These are phyloP conservation scores for Ceratobasidium sp. DNA, from an alignment of 1,284 basidiomycete genomes.

Conservation along the genomic window DNA sequence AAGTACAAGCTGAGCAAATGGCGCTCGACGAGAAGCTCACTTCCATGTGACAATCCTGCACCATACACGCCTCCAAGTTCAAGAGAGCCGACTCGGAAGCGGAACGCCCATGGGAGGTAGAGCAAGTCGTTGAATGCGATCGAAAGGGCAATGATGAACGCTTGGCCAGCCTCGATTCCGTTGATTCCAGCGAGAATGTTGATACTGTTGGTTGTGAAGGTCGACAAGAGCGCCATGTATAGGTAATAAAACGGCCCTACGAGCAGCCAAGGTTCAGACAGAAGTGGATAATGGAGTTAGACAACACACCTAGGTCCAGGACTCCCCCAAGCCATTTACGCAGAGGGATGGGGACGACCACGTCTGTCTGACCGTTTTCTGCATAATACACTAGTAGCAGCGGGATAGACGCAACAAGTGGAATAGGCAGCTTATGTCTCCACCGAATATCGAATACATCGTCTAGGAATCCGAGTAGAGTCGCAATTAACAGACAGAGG, in stretches of 20 bases:
- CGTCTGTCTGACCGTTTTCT: constrained; percentile 88
- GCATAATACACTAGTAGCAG: constrained; percentile 96
- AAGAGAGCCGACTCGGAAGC: constrained; percentile 72
- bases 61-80: constrained; percentile 78
- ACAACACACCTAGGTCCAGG: constrained; percentile 80
- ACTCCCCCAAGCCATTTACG: constrained; percentile 75
- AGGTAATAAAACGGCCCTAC: constrained; percentile 92
- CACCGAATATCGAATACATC: constrained; percentile 99
- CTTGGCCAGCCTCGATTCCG: constrained; percentile 93
- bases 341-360: constrained; percentile 89
- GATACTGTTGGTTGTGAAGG: constrained; percentile 97
- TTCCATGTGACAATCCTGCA: constrained; percentile 85
- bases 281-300: not conserved
- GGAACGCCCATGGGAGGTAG: constrained; percentile 84
- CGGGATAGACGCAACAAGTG: constrained; percentile 93
- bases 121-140: constrained; percentile 92
- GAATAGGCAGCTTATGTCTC: constrained; percentile 97
- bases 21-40: constrained; percentile 83
- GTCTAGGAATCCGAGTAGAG: constrained; percentile 93
- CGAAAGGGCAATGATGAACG: constrained; percentile 88
- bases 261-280: not conserved
- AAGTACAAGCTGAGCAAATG: constrained; percentile 96
- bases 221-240: constrained; percentile 95
- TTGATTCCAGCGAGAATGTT: constrained; percentile 99
- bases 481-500: constrained; percentile 88